Evolutionary conservation across 257 asterid species (phyloP).

Genomic region (Solanum sparsipilum): DNA sequence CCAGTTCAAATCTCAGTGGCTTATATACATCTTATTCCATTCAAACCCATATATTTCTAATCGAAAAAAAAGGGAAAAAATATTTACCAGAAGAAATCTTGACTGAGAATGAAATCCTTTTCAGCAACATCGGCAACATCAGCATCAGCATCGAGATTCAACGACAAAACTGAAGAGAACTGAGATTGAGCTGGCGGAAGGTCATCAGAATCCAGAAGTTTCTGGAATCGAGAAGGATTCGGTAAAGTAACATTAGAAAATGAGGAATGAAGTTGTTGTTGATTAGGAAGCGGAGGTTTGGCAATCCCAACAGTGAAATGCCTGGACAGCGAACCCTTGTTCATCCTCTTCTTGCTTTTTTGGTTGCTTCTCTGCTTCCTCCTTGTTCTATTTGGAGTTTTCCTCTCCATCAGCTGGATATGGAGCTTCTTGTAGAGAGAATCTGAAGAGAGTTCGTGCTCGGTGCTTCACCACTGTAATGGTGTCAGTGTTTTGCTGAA

Average conservation of each 20-base stretch:
- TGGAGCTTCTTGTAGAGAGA: neutral
- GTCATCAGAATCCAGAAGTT: conserved; percentile 34
- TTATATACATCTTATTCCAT: neutral
- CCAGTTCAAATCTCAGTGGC: neutral
- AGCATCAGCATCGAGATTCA: conserved; percentile 17
- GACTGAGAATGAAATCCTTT: conserved; percentile 79
- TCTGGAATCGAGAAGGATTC: conserved; percentile 39
- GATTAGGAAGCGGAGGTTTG: conserved; percentile 17
- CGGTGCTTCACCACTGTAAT: neutral
- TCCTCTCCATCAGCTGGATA: conserved; percentile 22
- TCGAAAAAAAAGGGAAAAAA: neutral
- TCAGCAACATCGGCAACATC: conserved; percentile 19
- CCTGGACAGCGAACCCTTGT: conserved; percentile 47
- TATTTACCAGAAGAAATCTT: conserved; percentile 81
- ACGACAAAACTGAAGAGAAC: conserved; percentile 9
- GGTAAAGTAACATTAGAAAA: neutral
- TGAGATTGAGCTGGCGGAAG: conserved; percentile 12
- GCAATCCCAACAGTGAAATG: conserved; percentile 50
- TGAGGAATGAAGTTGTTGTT: conserved; percentile 8
- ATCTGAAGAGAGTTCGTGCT: neutral
- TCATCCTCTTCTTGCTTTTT: conserved; percentile 19
- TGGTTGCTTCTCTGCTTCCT: neutral
- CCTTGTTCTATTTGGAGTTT: neutral
- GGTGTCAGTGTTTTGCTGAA: neutral
- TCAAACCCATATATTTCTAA: neutral